Conservation (phyloP, 2,329 filamentous ascomycete genomes). For the Hypocrella siamensis region DNA sequence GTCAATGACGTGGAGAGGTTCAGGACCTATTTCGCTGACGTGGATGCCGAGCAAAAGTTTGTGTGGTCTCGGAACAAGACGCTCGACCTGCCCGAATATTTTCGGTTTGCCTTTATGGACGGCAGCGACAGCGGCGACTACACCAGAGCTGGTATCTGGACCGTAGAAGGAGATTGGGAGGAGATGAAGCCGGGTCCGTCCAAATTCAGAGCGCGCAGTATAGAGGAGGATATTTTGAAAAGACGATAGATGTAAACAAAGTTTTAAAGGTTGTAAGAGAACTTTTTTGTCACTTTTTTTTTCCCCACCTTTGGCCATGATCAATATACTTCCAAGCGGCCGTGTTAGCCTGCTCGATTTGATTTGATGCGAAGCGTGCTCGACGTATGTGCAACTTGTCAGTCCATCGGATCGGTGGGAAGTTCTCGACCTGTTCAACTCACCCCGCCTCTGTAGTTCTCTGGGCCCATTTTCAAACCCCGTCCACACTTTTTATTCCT, state of each 20-base stretch:
- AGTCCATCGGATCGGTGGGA: no score
- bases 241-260: constrained; percentile 5
- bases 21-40: constrained; percentile 51
- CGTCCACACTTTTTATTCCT: no score
- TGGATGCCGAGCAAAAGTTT: constrained; percentile 28
- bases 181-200: constrained; percentile 49
- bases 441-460: not conserved
- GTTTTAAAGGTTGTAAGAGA: no score
- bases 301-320: no score
- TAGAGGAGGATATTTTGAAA: constrained; percentile 9
- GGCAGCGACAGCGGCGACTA: constrained; percentile 53
- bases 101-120: constrained; percentile 59
- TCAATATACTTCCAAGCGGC: no score
- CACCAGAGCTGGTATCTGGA: constrained; percentile 61
- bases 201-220: constrained; percentile 17
- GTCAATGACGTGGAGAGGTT: constrained; percentile 79
- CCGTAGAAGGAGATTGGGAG: constrained; percentile 45
- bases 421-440: not conserved
- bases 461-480: no score
- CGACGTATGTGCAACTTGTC: no score
- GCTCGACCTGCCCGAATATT: constrained; percentile 48
- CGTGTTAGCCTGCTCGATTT: no score
- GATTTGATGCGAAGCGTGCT: no score
- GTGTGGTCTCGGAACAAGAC: constrained; percentile 39
- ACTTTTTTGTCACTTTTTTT: no score